Conservation (phyloP, 192 early-diverging fungal genomes). For the Mortierella hygrophila region DNA sequence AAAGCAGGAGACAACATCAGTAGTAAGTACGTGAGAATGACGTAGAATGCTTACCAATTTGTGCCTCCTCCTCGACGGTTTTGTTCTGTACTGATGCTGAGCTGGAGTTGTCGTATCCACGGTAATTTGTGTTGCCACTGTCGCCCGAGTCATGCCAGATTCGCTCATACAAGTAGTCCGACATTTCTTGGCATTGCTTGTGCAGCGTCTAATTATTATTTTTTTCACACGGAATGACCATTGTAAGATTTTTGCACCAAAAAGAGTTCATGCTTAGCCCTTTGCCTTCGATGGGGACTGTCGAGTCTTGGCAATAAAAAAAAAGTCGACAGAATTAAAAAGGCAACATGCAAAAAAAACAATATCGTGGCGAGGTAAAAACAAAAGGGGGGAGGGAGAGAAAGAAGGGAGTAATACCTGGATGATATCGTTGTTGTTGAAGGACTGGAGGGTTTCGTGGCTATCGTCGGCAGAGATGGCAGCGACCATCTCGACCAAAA, state of each 20-base stretch:
- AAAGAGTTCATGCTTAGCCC: background rate
- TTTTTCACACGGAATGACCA: too few relatives aligned
- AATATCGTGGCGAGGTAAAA: background rate
- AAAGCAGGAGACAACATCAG: background rate
- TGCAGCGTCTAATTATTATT: constrained; percentile 14
- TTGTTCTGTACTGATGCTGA: constrained; percentile 6
- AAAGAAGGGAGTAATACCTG: constrained; percentile 18
- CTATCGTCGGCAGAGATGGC: constrained; percentile 20
- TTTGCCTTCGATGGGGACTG: background rate
- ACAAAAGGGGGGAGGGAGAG: background rate
- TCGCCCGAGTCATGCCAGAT: constrained; percentile 46
- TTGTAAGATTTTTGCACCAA: background rate
- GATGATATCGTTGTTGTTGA: constrained; percentile 33
- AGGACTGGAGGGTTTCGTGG: constrained; percentile 6
- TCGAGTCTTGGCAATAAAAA: background rate
- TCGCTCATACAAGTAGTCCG: constrained; percentile 34
- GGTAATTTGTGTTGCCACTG: background rate
- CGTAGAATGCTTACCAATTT: constrained; percentile 35
- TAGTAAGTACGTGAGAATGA: background rate
- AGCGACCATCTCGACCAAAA: constrained; percentile 32
- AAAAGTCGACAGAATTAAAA: background rate
- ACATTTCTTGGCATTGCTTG: constrained; percentile 46
- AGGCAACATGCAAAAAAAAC: background rate
- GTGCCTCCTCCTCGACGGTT: constrained; percentile 42
- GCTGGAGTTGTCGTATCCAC: constrained; percentile 12